A percentile compares a stretch with the other conserved stretches of the same genome.
Evolutionary conservation across 495 filamentous ascomycete genomes (phyloP).

Genomic region (Pyrenula aspistea): DNA sequence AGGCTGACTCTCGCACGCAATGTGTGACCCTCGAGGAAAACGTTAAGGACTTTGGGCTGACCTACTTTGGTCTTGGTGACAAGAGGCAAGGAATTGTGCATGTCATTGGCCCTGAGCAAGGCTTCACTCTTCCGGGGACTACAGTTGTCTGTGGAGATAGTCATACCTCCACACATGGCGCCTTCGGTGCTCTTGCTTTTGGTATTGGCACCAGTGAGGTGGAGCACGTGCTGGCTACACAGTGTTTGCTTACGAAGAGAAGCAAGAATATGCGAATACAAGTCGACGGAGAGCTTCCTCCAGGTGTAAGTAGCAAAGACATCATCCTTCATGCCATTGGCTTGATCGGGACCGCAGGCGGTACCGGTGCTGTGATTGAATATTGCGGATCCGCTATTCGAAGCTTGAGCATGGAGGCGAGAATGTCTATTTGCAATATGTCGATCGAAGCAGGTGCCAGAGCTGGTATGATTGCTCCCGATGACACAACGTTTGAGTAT

Average conservation of each 20-base stretch:
- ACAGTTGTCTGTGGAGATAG: conserved; percentile 97
- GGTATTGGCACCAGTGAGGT: conserved; percentile 98
- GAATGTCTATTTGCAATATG: conserved; percentile 99
- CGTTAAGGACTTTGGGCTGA: conserved; percentile 90
- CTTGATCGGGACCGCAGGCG: conserved; percentile 88
- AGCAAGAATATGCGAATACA: conserved; percentile 98
- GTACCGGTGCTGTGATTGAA: conserved; percentile 90
- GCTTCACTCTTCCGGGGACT: conserved; percentile 94
- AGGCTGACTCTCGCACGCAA: conserved; percentile 85
- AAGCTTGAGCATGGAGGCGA: conserved; percentile 84
- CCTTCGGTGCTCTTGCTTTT: conserved; percentile 90
- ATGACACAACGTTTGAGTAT: conserved; percentile 89
- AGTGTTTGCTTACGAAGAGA: conserved; percentile 84
- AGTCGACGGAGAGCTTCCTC: conserved; percentile 81
- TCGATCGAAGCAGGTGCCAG: conserved; percentile 95
- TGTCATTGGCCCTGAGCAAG: conserved; percentile 97
- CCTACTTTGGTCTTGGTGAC: conserved; percentile 93
- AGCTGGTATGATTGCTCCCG: conserved; percentile 93
- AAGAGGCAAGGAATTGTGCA: conserved; percentile 98
- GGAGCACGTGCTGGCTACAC: conserved; percentile 94
- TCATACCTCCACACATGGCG: conserved; percentile 95
- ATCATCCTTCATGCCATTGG: conserved; percentile 92
- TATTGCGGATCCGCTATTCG: conserved; percentile 92
- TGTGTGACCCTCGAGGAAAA: conserved; percentile 94
- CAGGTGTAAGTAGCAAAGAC: conserved; percentile 93